A percentile compares a stretch with the other conserved stretches of the same genome.
These are phyloP conservation scores for Mycosarcoma mackinlayi DNA, from an alignment of 1,284 basidiomycete species.

Conservation along the genomic window DNA sequence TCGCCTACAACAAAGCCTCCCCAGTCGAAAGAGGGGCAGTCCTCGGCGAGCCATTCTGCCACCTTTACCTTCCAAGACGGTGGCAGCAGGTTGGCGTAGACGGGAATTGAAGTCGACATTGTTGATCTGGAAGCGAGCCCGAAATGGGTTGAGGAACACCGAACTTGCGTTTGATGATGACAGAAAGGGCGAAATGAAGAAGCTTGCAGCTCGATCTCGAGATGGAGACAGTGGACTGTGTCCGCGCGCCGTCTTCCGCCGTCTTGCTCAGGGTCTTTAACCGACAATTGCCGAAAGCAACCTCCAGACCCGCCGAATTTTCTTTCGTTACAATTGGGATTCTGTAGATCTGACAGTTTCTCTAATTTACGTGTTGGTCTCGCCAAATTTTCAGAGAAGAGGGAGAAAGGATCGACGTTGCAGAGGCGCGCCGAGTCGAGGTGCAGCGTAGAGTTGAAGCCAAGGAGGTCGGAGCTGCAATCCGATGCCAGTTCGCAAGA, in stretches of 20 bases:
- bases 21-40: slow-evolving; percentile 96
- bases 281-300: slow-evolving; percentile 10
- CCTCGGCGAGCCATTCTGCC: slow-evolving; percentile 86
- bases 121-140: not conserved
- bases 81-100: slow-evolving; percentile 58
- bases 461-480: slow-evolving; percentile 29
- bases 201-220: too few species aligned
- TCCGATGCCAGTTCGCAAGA: slow-evolving; percentile 3
- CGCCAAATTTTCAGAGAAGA: not conserved
- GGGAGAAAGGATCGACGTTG: slow-evolving; percentile 12
- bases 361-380: slow-evolving; percentile 10
- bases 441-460: slow-evolving; percentile 25
- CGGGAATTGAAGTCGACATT: slow-evolving; percentile 23
- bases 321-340: not conserved
- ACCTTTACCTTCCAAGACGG: slow-evolving; percentile 76
- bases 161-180: too few species aligned
- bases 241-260: too few species aligned
- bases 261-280: too few species aligned
- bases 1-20: slow-evolving; percentile 98
- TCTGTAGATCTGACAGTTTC: slow-evolving; percentile 20
- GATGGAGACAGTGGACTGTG: too few species aligned
- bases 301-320: slow-evolving; percentile 10
- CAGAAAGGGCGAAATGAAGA: too few species aligned
- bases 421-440: not conserved
- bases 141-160: too few species aligned